phyloP scores from a whole-genome alignment of 2,329 filamentous ascomycete species.

The Dactylellina drechsleri region DNA sequence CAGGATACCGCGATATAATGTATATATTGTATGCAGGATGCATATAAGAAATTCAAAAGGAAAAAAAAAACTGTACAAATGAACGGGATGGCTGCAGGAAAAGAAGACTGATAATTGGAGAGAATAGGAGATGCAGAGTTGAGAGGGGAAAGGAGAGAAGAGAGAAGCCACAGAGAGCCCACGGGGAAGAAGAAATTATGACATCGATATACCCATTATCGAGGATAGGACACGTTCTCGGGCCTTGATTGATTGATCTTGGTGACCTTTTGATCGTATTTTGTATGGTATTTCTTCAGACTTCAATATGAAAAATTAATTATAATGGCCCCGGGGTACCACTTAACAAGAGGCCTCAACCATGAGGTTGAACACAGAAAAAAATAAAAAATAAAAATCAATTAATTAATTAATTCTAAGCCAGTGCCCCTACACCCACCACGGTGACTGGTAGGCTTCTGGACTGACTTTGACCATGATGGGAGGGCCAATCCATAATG shows the following conservation, averaged over 20 bases:
- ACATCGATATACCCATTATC: slow-evolving; percentile 37
- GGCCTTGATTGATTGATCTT: slow-evolving; percentile 11
- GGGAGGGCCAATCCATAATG: slow-evolving; percentile 46
- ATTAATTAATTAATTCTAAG: slow-evolving; percentile 17
- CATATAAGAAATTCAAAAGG: slow-evolving; percentile 23
- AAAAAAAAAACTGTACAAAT: no score
- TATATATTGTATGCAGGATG: neutral
- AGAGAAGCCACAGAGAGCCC: slow-evolving; percentile 25
- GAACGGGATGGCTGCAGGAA: slow-evolving; percentile 32
- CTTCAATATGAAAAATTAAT: neutral
- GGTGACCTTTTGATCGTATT: slow-evolving; percentile 29
- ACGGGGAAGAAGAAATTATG: slow-evolving; percentile 53
- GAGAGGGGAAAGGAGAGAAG: slow-evolving; percentile 19
- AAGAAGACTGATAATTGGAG: slow-evolving; percentile 22
- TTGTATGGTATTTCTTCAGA: slow-evolving; percentile 27
- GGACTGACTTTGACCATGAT: slow-evolving; percentile 46
- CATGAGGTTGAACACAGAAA: slow-evolving; percentile 5
- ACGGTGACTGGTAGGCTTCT: slow-evolving; percentile 34
- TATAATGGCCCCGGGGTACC: slow-evolving; percentile 12
- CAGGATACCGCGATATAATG: slow-evolving; percentile 6
- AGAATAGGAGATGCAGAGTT: slow-evolving; percentile 25
- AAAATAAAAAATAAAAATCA: neutral
- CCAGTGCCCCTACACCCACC: slow-evolving; percentile 46
- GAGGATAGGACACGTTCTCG: slow-evolving; percentile 47
- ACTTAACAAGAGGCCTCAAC: slow-evolving; percentile 34